Conservation (phyloP, 495 filamentous ascomycete species). For the Xylaria telfairii region DNA sequence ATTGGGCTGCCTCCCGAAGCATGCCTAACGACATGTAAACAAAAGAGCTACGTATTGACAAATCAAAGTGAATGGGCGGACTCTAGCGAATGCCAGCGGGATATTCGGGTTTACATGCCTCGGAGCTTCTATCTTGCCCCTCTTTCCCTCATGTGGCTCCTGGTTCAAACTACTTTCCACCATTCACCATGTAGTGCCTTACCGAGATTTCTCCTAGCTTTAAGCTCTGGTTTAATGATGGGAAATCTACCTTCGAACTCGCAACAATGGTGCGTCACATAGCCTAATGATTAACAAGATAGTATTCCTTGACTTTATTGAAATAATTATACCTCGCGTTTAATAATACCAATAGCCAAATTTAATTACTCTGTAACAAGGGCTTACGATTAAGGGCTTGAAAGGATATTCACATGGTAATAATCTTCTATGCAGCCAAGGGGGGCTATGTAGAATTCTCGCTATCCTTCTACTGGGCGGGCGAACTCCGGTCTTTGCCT, state of each 20-base stretch:
- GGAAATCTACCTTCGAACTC: neutral
- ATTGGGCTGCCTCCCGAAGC: too few relatives aligned
- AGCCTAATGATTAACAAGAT: conserved; percentile 17
- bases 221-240: conserved; percentile 4
- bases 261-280: neutral
- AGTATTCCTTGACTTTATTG: conserved; percentile 23
- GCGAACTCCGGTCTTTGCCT: too few relatives aligned
- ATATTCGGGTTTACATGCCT: neutral
- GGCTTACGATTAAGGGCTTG: too few relatives aligned
- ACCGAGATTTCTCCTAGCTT: neutral
- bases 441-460: too few relatives aligned
- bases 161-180: neutral
- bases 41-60: neutral
- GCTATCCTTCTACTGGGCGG: too few relatives aligned
- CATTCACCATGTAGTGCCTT: neutral
- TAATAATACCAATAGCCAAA: too few relatives aligned
- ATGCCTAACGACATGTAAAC: too few relatives aligned
- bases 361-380: too few relatives aligned
- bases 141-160: neutral
- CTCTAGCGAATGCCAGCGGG: neutral
- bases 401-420: too few relatives aligned
- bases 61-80: neutral
- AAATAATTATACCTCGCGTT: neutral
- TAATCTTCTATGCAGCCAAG: too few relatives aligned
- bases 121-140: neutral